Evolutionary conservation across 2,329 filamentous ascomycete species (phyloP).

Genomic region (Pyricularia grisea): DNA sequence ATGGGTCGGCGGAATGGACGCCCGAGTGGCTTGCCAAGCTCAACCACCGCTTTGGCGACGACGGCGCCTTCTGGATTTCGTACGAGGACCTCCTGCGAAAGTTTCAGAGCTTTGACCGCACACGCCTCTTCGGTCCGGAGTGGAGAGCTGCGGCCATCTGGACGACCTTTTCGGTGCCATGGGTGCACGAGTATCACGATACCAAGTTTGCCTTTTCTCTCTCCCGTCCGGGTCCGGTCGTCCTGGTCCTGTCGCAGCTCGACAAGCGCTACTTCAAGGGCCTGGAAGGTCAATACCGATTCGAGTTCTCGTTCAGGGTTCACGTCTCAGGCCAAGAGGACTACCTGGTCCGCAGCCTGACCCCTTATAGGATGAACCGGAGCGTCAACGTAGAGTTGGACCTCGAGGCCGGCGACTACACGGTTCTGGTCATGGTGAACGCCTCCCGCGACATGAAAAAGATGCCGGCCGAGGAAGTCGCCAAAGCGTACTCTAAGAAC

Average conservation of each 20-base stretch:
- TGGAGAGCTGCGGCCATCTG: constrained; percentile 51
- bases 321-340: constrained; percentile 32
- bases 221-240: constrained; percentile 44
- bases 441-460: constrained; percentile 33
- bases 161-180: constrained; percentile 53
- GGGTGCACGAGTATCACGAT: constrained; percentile 51
- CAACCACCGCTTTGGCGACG: constrained; percentile 48
- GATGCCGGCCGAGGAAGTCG: constrained; percentile 44
- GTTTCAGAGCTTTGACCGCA: constrained; percentile 52
- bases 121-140: constrained; percentile 48
- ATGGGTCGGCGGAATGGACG: constrained; percentile 54
- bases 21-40: constrained; percentile 47
- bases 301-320: constrained; percentile 29
- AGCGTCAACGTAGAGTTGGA: constrained; percentile 47
- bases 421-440: constrained; percentile 45
- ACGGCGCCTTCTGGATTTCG: constrained; percentile 56
- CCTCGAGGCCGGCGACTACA: constrained; percentile 46
- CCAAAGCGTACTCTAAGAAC: constrained; percentile 37
- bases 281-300: constrained; percentile 47
- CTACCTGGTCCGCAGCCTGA: constrained; percentile 50
- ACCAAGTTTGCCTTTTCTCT: constrained; percentile 50
- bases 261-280: constrained; percentile 54
- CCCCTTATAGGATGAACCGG: constrained; percentile 48
- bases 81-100: constrained; percentile 54
- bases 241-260: constrained; percentile 52